A percentile compares a stretch with the other conserved stretches of the same genome.
Conservation (phyloP, 1,284 basidiomycete species). For the Sutorius eximius region DNA sequence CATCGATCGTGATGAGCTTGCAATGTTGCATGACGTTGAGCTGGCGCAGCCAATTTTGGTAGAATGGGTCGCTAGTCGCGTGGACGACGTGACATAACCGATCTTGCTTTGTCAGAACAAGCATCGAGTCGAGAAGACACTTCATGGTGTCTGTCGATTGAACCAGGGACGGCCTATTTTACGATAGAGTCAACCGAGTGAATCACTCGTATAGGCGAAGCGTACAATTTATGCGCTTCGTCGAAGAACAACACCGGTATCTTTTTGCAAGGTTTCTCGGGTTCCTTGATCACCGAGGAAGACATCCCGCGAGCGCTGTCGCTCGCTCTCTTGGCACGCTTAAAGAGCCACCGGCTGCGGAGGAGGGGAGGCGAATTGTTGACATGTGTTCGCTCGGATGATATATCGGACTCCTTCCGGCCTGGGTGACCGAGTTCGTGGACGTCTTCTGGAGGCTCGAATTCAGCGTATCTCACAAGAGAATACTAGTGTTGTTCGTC, state of each 20-base stretch:
- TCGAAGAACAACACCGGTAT: conserved; percentile 82
- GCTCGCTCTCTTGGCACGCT: conserved; percentile 27
- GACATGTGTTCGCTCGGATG: conserved; percentile 38
- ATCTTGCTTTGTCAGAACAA: conserved; percentile 84
- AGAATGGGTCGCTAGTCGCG: conserved; percentile 81
- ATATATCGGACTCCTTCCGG: conserved; percentile 33
- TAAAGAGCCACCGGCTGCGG: conserved; percentile 37
- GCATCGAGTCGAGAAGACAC: conserved; percentile 76
- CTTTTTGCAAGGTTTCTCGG: conserved; percentile 53
- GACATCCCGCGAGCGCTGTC: conserved; percentile 32
- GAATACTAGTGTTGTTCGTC: conserved; percentile 47
- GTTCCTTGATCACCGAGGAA: conserved; percentile 34
- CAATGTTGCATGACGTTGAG: conserved; percentile 78
- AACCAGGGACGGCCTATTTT: conserved; percentile 63
- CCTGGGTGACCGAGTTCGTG: conserved; percentile 26
- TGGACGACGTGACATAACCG: conserved; percentile 80
- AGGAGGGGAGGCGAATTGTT: conserved; percentile 31
- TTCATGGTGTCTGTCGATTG: conserved; percentile 79
- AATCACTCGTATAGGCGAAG: conserved; percentile 1
- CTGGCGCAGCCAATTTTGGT: conserved; percentile 77
- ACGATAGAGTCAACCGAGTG: conserved; percentile 6
- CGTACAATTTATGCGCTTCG: conserved; percentile 79
- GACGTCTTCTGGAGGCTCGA: conserved; percentile 45
- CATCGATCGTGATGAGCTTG: conserved; percentile 79
- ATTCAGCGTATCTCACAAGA: conserved; percentile 70